Percentiles rank a stretch among this genome's conserved stretches.
Evolutionary conservation across 1,139 yeast genomes (phyloP).

Genomic region (Kodamaea derodonti): DNA sequence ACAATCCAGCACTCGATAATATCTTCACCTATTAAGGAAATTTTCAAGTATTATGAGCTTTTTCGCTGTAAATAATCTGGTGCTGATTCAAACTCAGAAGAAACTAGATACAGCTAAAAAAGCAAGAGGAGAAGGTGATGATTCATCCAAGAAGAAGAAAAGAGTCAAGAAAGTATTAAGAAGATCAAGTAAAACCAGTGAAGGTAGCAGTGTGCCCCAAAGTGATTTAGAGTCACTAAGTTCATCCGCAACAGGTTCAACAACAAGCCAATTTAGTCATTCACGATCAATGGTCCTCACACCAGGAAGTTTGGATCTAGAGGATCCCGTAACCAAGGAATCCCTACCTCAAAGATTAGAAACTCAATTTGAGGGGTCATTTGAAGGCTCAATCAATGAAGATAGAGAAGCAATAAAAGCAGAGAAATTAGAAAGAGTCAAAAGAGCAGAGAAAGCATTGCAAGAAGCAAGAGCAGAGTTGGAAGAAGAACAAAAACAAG

Average conservation of each 20-base stretch:
- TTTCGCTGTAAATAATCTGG: slow-evolving; percentile 14
- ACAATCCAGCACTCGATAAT: too few relatives aligned
- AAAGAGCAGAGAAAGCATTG: background rate
- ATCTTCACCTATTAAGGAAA: too few relatives aligned
- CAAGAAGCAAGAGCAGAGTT: too few relatives aligned
- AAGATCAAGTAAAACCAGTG: background rate
- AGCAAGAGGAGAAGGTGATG: slow-evolving; percentile 6
- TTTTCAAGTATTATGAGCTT: slow-evolving; percentile 16
- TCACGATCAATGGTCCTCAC: slow-evolving; percentile 1
- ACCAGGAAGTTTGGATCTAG: slow-evolving; percentile 2
- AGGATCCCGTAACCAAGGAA: background rate
- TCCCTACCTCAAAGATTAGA: background rate
- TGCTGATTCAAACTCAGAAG: slow-evolving; percentile 17
- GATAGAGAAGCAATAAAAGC: background rate
- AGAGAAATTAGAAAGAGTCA: background rate
- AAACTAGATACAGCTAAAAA: slow-evolving; percentile 13
- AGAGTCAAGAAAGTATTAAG: slow-evolving; percentile 8
- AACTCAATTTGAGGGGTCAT: background rate
- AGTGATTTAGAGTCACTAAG: slow-evolving; percentile 5
- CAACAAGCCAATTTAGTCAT: slow-evolving; percentile 2
- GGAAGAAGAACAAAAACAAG: too few relatives aligned
- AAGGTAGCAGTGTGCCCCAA: background rate
- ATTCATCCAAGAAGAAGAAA: slow-evolving; percentile 12
- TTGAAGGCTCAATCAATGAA: background rate
- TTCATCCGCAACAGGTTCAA: slow-evolving; percentile 4